Percentiles rank a stretch among this genome's conserved stretches.
phyloP scores from a whole-genome alignment of 345 rosid genomes.

The Bretschneidera sinensis region DNA sequence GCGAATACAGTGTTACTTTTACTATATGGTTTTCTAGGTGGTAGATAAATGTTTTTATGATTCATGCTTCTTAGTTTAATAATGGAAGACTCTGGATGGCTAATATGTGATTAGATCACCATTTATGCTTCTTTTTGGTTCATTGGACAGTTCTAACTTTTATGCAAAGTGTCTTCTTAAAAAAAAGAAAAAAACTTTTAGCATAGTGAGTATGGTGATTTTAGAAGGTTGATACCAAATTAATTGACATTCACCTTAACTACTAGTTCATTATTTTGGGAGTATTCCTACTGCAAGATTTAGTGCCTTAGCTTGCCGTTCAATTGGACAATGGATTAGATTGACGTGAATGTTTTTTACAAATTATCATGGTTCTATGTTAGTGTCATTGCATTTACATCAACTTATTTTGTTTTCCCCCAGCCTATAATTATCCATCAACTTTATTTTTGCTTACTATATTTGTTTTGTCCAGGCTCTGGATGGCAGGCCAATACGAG shows the following conservation, averaged over 20 bases:
- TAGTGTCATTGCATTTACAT: too few relatives aligned
- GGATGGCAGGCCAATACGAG: constrained; percentile 86
- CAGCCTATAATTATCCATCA: too few relatives aligned
- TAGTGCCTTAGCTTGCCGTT: not conserved
- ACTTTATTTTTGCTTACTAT: too few relatives aligned
- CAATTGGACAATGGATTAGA: not conserved
- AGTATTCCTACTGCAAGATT: not conserved
- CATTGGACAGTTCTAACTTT: too few relatives aligned
- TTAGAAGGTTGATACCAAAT: too few relatives aligned
- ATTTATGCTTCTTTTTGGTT: too few relatives aligned
- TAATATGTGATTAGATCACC: too few relatives aligned
- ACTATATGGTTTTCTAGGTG: not conserved
- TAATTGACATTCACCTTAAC: too few relatives aligned
- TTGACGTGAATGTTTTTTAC: not conserved
- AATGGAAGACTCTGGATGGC: not conserved
- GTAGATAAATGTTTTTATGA: not conserved
- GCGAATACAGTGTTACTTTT: not conserved
- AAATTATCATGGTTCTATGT: not conserved
- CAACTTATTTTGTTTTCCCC: not conserved
- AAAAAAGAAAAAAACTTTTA: too few relatives aligned
- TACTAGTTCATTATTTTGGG: not conserved
- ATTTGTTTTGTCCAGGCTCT: constrained; percentile 52
- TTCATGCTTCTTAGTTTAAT: constrained; percentile 1
- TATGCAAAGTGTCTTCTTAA: too few relatives aligned
- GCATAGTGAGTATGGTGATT: too few relatives aligned